Conservation (phyloP, 2,329 filamentous ascomycete genomes). For the Colletotrichum sublineola region DNA sequence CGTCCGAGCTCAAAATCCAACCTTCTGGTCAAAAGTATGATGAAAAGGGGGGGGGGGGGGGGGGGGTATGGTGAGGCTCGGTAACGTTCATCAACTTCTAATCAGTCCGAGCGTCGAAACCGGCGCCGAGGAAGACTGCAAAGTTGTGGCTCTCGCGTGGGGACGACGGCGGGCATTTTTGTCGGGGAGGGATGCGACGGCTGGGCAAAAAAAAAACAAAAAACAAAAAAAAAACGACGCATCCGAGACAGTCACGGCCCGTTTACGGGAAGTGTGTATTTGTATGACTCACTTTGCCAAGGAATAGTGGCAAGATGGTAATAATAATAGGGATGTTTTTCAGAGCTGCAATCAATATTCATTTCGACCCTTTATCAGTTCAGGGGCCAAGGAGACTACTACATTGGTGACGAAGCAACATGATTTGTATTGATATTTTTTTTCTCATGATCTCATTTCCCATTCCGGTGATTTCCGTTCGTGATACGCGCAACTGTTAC, state of each 20-base stretch:
- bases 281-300: not conserved
- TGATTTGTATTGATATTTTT: slow-evolving; percentile 13
- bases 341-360: slow-evolving; percentile 31
- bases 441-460: slow-evolving; percentile 40
- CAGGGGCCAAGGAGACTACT: slow-evolving; percentile 35
- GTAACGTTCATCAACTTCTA: not conserved
- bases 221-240: not conserved
- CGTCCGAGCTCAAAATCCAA: not conserved
- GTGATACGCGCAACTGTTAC: slow-evolving; percentile 28
- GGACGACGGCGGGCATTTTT: too few relatives aligned
- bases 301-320: not conserved
- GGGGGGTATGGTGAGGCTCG: not conserved
- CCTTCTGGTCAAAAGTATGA: not conserved
- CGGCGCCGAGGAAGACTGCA: not conserved
- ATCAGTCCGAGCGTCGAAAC: not conserved
- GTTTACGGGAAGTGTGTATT: not conserved
- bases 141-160: not conserved
- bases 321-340: not conserved
- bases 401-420: slow-evolving; percentile 40
- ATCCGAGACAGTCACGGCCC: not conserved
- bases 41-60: not conserved
- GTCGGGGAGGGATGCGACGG: not conserved
- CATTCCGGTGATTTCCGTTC: slow-evolving; percentile 27
- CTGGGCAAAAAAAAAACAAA: not conserved
- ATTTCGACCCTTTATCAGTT: slow-evolving; percentile 24